phyloP scores from a whole-genome alignment of 768 basidiomycete genomes.

The Mycena leptocephala region DNA sequence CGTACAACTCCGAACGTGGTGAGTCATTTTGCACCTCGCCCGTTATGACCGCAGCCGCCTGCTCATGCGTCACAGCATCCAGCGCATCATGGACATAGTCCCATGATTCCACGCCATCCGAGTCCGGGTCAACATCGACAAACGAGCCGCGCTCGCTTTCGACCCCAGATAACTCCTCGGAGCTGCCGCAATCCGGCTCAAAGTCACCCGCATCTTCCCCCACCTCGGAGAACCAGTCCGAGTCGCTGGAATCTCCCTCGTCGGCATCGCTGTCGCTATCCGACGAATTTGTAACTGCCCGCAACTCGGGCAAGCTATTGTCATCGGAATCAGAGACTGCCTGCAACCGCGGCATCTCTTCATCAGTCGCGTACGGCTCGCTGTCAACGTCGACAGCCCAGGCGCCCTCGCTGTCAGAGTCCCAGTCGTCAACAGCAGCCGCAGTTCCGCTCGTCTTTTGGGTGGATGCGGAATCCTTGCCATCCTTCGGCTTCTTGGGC shows the following conservation, averaged over 20 bases:
- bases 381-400: slow-evolving; percentile 24
- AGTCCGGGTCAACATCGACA: slow-evolving; percentile 11
- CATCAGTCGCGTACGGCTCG: slow-evolving; percentile 30
- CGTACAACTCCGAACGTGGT: slow-evolving; percentile 39
- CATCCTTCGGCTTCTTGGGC: slow-evolving; percentile 34
- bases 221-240: slow-evolving; percentile 38
- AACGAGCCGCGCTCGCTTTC: slow-evolving; percentile 10
- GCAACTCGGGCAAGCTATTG: background rate
- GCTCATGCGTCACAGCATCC: slow-evolving; percentile 10
- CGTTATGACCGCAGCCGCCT: slow-evolving; percentile 14
- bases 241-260: background rate
- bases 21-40: background rate
- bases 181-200: slow-evolving; percentile 9
- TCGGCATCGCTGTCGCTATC: slow-evolving; percentile 2
- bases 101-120: slow-evolving; percentile 11
- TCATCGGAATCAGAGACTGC: background rate
- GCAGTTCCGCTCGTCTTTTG: slow-evolving; percentile 22
- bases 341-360: background rate
- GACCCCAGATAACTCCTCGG: slow-evolving; percentile 19
- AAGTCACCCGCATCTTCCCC: slow-evolving; percentile 27
- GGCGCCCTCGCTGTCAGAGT: slow-evolving; percentile 22
- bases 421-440: slow-evolving; percentile 22
- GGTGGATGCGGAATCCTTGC: background rate
- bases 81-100: background rate
- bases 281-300: background rate